phyloP scores from a whole-genome alignment of 1,284 basidiomycete genomes.

The Boletus chippewaensis region DNA sequence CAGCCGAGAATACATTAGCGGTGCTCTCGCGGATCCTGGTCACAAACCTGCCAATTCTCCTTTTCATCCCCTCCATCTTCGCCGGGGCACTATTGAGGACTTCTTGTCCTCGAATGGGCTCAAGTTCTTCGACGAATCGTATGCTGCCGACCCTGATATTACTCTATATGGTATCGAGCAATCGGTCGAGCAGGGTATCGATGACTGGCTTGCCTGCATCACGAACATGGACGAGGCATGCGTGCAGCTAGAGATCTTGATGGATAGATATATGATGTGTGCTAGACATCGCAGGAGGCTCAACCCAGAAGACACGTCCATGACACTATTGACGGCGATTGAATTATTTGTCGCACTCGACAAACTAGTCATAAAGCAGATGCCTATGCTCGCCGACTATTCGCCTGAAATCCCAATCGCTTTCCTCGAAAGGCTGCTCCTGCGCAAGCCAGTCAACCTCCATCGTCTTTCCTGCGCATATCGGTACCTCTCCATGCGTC shows the following conservation, averaged over 20 bases:
- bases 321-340: not conserved
- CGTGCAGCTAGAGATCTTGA: not conserved
- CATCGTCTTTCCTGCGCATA: not conserved
- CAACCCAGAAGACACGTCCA: not conserved
- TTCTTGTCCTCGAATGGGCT: slow-evolving; percentile 6
- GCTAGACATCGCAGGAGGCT: not conserved
- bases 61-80: not conserved
- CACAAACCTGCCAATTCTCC: not conserved
- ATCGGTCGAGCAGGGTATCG: not conserved
- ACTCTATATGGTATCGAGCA: slow-evolving; percentile 12
- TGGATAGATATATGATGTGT: not conserved
- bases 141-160: slow-evolving; percentile 10
- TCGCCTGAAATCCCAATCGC: not conserved
- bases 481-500: not conserved
- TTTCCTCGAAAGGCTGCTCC: not conserved
- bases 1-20: not conserved
- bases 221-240: not conserved
- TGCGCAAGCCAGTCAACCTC: not conserved
- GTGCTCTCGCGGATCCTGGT: not conserved
- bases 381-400: not conserved
- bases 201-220: not conserved
- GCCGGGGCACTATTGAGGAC: slow-evolving; percentile 8
- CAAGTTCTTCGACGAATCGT: slow-evolving; percentile 5
- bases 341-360: not conserved
- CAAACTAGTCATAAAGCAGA: not conserved